Evolutionary conservation across 2,329 filamentous ascomycete species (phyloP), one percentile per base, ranked within the genome.

Genomic region (Diaporthe vexans): DNA sequence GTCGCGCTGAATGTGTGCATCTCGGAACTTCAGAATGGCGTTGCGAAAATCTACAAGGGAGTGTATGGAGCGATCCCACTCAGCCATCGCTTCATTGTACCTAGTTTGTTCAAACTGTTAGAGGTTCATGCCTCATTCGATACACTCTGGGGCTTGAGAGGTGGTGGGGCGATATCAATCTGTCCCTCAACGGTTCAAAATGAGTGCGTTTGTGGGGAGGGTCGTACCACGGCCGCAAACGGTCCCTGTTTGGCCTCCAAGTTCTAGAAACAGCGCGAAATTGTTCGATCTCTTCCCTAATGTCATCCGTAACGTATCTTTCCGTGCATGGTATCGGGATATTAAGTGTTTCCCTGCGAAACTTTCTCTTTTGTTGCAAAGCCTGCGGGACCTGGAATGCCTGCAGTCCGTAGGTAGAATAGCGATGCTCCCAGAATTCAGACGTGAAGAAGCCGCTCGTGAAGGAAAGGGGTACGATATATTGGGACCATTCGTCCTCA

Each of bases 1-100:
- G 48, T 68, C 63, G n/a, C 63, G 63, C n/a, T 54, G 48, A 6
- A 54, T 26, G 63, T 68, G n/a, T n/a, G 63, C 48, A 29, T 10
- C 29, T 21, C 35, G 46, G 48, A 68, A 68, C 48, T 68, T 11
- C n/a, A 37, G 19, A 40, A 68, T 51, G 9, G n/a, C 48, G 48
- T 6, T 54, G 7, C 63, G 63, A 17, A 54, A 1, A 0, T 13
- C 21, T 4, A 2, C 0, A 9, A 26, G 17, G 9, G 15, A 13
- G 33, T 68, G 63, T 13, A 68, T 26, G 11, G 63, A 54, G 4
- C 1, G 7, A 54, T 13, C 2, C 63, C 63, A 68, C 11, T 54
- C 26, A 1, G 17, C 17, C 0, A 24, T 8, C 19, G n/a, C 33
- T 0, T 40, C 33, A 4, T 7, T 1, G 15, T 13, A 51, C 63